Conservation (phyloP, 2,329 filamentous ascomycete species). For the Septoria petroselini region DNA sequence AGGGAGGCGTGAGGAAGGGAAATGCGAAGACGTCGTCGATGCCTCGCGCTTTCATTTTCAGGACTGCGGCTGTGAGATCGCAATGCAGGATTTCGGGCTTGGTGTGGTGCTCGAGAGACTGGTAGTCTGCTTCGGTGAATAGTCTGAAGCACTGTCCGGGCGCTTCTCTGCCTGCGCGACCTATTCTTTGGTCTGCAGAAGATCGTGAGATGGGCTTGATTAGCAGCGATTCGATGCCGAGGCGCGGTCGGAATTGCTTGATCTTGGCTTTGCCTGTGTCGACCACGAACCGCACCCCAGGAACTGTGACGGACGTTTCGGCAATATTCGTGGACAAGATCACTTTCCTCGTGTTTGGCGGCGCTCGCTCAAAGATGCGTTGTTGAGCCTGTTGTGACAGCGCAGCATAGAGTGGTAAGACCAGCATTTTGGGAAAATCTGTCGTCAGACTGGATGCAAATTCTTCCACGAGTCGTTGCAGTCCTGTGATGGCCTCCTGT, state of each 20-base stretch:
- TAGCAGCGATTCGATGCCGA: slow-evolving; percentile 87
- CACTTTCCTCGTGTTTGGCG: slow-evolving; percentile 76
- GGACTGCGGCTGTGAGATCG: slow-evolving; percentile 77
- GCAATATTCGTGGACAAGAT: slow-evolving; percentile 95
- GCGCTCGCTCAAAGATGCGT: slow-evolving; percentile 74
- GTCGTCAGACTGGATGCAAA: slow-evolving; percentile 66
- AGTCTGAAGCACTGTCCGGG: slow-evolving; percentile 85
- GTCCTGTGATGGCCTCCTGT: slow-evolving; percentile 84
- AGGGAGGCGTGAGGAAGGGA: slow-evolving; percentile 78
- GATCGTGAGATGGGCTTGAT: slow-evolving; percentile 90
- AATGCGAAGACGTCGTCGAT: slow-evolving; percentile 79
- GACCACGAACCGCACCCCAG: slow-evolving; percentile 85
- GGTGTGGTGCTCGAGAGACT: slow-evolving; percentile 67
- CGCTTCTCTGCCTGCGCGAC: slow-evolving; percentile 88
- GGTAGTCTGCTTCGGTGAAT: slow-evolving; percentile 77
- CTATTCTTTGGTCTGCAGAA: slow-evolving; percentile 84
- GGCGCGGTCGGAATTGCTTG: slow-evolving; percentile 79
- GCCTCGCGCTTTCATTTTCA: slow-evolving; percentile 91
- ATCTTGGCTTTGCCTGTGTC: slow-evolving; percentile 93
- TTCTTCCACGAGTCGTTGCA: slow-evolving; percentile 77
- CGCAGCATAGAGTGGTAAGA: slow-evolving; percentile 84
- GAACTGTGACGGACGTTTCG: slow-evolving; percentile 96
- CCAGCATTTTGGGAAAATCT: slow-evolving; percentile 49
- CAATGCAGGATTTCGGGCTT: slow-evolving; percentile 87
- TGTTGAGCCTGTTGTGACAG: slow-evolving; percentile 84